Evolutionary conservation across 768 basidiomycete genomes (phyloP), one percentile per base, ranked within the genome.

Genomic region (Mycena polygramma): DNA sequence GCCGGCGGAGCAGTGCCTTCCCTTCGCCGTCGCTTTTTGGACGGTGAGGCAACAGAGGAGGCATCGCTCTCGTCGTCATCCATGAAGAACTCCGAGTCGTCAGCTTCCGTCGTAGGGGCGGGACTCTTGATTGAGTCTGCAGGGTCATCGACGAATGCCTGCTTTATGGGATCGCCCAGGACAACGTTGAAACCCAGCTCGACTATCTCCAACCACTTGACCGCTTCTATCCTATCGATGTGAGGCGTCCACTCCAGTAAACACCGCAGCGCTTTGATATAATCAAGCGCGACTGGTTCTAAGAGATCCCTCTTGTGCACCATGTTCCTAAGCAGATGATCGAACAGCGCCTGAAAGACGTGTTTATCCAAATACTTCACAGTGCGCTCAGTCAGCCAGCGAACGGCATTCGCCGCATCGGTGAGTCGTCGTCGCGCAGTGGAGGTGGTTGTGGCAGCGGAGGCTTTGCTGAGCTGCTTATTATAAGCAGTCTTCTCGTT

Each of bases 121-220:
- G 70, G 70, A 22, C 70, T 71, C n/a, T 48, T 30, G 43, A 39
- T 30, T 1, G 54, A 51, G 22, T 71, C 55, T 70, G 69, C 77
- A 58, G 69, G 78, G 60, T 80, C 78, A n/a, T 77, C 74, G 20
- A 76, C 75, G 51, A 87, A 80, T 43, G 48, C 69, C 19, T 66
- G 76, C 58, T 79, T 78, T 37, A 86, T 62, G 81, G 86, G 70
- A 74, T 94, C 91, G 14, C 87, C 90, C 7, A 98, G 80, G 26
- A 96, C 83, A 7, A 91, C 88, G 73, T 95, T 94, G 82, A 97
- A 96, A 46, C 87, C 88, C 48, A 94, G 80, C 73, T 90, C 88
- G 43, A 92, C 86, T 52, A 95, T 79, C 41, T 81, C 82, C 36
- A 90, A 78, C 97, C 97, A 99, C 51, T 68, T 81, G 1, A 83